Evolutionary conservation across 2,329 filamentous ascomycete species (phyloP), one percentile per base, ranked within the genome.

Genomic region (Torrubiella hemipterigena): DNA sequence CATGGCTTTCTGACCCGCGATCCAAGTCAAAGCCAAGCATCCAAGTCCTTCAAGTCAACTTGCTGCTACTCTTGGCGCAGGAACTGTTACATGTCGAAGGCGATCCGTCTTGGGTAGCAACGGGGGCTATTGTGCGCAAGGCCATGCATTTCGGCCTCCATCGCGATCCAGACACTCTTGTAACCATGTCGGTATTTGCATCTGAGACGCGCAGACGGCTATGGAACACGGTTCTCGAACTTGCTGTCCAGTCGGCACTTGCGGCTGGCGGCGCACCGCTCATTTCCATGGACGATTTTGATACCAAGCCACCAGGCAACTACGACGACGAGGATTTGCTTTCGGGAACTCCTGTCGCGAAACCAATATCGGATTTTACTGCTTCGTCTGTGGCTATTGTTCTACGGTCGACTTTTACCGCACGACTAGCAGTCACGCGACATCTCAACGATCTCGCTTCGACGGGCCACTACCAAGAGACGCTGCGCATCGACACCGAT

Each of bases 191-290:
- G 3, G 44, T 49, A 0, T 53, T 61, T 23, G 47, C 50, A 1
- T 46, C 54, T 2, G 67, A 72, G 45, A 63, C 69, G 48, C 58
- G 63, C 2, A 52, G 65, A 5, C 51, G 68, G 7, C 36, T 73
- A 3, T 72, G 67, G 67, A 65, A 64, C 26, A 67, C 67, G 1
- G 57, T 69, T 13, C 39, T 69, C 0, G 68, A 73, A 41, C 30
- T 71, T 1, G 40, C 46, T 1, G 36, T 69, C 1, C 61, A 64
- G 18, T 52, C 61, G 2, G 63, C 64, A 26, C 37, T 71, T 22
- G 48, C 48, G 12, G 57, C 60, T 1, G 67, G 67, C 0, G 62
- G 59, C 0, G 52, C 65, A 3, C 59, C 65, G 0, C 43, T 69
- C 7, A 44, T 73, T 2, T 52, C 49, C 3, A 34, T 58, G 0